phyloP scores from a whole-genome alignment of 1,284 basidiomycete genomes.

The Ceratobasidium sp. region DNA sequence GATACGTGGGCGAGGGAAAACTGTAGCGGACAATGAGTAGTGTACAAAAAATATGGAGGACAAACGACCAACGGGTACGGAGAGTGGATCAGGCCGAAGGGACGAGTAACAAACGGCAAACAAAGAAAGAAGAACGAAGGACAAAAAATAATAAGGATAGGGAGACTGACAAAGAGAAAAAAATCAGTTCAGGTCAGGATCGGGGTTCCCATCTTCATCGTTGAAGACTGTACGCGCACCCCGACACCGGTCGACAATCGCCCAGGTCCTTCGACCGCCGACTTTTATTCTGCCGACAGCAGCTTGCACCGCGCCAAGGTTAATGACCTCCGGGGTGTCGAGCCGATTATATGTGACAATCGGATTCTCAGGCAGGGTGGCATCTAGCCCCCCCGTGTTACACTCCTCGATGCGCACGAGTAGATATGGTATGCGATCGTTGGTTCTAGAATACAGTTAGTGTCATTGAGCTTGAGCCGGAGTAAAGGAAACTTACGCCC shows the following conservation, averaged over 20 bases:
- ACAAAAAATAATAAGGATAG: not conserved
- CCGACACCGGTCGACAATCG: constrained; percentile 20
- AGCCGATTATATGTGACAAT: constrained; percentile 27
- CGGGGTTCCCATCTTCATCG: constrained; percentile 7
- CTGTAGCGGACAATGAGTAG: too few species aligned
- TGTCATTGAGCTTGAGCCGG: not conserved
- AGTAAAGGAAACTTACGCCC: constrained; percentile 1
- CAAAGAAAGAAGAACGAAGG: not conserved
- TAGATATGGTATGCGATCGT: constrained; percentile 5
- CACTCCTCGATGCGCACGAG: constrained; percentile 18
- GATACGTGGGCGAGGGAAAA: too few species aligned
- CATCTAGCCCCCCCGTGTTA: constrained; percentile 13
- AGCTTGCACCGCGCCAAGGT: constrained; percentile 10
- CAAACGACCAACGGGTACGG: not conserved
- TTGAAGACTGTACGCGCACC: constrained; percentile 35
- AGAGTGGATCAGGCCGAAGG: not conserved
- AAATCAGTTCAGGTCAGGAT: constrained; percentile 11
- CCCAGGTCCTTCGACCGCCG: not conserved
- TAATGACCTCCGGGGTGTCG: not conserved
- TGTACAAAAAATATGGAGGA: too few species aligned
- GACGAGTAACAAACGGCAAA: not conserved
- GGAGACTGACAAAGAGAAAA: not conserved
- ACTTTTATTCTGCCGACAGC: constrained; percentile 14
- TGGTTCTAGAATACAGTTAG: not conserved
- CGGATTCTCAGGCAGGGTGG: not conserved